Conservation (phyloP, 1,284 basidiomycete genomes). For the Cystobasidium sp. region DNA sequence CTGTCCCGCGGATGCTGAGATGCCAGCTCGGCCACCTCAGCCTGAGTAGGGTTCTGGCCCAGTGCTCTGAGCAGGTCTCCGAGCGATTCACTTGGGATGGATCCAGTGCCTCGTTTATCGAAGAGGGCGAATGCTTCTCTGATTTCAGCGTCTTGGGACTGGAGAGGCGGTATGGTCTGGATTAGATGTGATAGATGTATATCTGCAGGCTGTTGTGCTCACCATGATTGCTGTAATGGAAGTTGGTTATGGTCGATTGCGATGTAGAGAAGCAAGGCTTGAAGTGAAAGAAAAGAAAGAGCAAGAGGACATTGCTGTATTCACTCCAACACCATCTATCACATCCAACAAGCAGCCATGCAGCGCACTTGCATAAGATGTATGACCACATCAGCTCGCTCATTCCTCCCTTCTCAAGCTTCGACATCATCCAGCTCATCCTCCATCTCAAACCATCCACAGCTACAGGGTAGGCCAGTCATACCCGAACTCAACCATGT, state of each 20-base stretch:
- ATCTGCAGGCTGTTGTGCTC: neutral
- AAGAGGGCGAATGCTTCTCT: slow-evolving; percentile 95
- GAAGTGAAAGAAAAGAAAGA: neutral
- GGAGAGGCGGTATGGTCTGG: neutral
- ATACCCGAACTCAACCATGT: slow-evolving; percentile 13
- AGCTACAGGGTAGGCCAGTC: slow-evolving; percentile 6
- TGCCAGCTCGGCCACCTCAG: slow-evolving; percentile 86
- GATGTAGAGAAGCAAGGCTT: too few relatives aligned
- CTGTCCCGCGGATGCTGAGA: slow-evolving; percentile 74
- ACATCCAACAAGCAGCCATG: neutral
- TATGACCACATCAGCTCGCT: slow-evolving; percentile 19
- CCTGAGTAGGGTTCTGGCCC: slow-evolving; percentile 97
- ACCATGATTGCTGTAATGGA: too few relatives aligned
- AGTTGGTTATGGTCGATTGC: too few relatives aligned
- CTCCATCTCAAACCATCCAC: neutral
- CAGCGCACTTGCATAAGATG: slow-evolving; percentile 22
- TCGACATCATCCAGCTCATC: neutral
- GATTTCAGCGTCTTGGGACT: slow-evolving; percentile 68
- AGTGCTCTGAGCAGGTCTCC: slow-evolving; percentile 94
- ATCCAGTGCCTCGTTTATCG: slow-evolving; percentile 92
- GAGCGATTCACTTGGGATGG: slow-evolving; percentile 82
- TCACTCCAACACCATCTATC: neutral
- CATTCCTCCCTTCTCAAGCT: neutral
- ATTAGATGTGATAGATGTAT: neutral
- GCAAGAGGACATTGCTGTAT: neutral